Base-by-base conservation (phyloP, 2,329 filamentous ascomycete species). In the Plectosphaerella cucumerina region DNA sequence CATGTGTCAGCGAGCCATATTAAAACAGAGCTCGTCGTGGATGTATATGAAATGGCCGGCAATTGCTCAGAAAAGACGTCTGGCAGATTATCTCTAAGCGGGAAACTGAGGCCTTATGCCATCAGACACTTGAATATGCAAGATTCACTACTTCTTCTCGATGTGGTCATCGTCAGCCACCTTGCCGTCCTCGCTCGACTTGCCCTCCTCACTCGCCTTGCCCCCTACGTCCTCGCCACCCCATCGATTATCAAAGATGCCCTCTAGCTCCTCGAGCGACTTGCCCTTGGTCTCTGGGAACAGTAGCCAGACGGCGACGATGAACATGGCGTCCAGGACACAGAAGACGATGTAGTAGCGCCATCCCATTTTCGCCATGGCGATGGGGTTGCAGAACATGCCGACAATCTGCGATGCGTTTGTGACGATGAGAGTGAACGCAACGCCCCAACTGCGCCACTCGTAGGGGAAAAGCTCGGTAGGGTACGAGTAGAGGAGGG, bases 261-360 rank as follows among this genome's bases (percentile, higher is more conserved):
- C 64, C 46, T 76, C 73, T 2, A 78, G 72, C 55, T 81, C 78
- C 55, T 82, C 78, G 1, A 82, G 69, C 0, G 75, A 75, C 66
- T 80, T 80, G 48, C 76, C 75, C 21, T 72, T 70, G 0, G 78
- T 83, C 62, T 83, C 79, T 0, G 79, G 79, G 65, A 82, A 83
- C 46, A 75, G 58, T 57, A 83, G 81, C 61, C 76, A 75, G 23
- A 74, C 71, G 57, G 80, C 76, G 48, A 75, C 59, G 50, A 77
- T 75, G 65, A 77, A 77, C 35, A 64, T 57, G n/a, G 68, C 66
- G 57, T 75, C 77, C 62, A 79, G 78, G n/a, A 77, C 67, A 37
- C 70, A 76, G 50, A 80, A 80, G 17, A 80, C 60, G 50, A 77
- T 39, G 44, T 58, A 59, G 49, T 71, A 72, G 49, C 62, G 68